Conservation (phyloP, 2,329 filamentous ascomycete genomes). For the Cladosporium colombiae region DNA sequence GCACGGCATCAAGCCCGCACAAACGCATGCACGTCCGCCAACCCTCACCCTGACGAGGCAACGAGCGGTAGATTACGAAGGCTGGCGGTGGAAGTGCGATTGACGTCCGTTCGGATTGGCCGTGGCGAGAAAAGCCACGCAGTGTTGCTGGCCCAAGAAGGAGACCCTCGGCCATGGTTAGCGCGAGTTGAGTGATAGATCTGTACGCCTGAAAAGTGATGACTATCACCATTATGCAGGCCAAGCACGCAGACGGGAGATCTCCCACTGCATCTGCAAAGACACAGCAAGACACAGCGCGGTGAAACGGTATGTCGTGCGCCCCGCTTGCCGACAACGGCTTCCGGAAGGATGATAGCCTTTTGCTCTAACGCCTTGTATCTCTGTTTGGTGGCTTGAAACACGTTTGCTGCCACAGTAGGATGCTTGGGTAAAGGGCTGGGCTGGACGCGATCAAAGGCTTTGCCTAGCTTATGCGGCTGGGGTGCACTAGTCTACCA, state of each 20-base stretch:
- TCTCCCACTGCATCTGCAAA: constrained; percentile 9
- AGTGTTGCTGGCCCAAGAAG: background rate
- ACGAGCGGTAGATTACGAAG: background rate
- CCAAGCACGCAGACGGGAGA: constrained; percentile 13
- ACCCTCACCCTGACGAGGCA: background rate
- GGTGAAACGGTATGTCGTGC: constrained; percentile 15
- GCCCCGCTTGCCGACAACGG: constrained; percentile 1
- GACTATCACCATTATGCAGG: constrained; percentile 16
- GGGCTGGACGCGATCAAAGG: background rate
- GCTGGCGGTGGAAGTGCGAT: constrained; percentile 1
- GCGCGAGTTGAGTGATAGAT: background rate
- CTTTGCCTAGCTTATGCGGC: background rate
- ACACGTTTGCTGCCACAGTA: background rate
- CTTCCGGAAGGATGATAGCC: background rate
- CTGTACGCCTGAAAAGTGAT: constrained; percentile 13
- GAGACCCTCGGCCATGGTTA: background rate
- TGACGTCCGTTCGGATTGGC: background rate
- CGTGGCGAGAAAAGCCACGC: background rate
- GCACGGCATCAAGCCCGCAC: background rate
- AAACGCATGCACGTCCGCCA: background rate
- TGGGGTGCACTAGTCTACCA: background rate
- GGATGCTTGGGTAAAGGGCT: background rate
- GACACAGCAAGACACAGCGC: constrained; percentile 8
- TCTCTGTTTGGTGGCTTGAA: constrained; percentile 14
- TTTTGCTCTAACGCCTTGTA: background rate